Evolutionary conservation across 1,139 yeast species (phyloP).

Genomic region (Geotrichum fermentans): DNA sequence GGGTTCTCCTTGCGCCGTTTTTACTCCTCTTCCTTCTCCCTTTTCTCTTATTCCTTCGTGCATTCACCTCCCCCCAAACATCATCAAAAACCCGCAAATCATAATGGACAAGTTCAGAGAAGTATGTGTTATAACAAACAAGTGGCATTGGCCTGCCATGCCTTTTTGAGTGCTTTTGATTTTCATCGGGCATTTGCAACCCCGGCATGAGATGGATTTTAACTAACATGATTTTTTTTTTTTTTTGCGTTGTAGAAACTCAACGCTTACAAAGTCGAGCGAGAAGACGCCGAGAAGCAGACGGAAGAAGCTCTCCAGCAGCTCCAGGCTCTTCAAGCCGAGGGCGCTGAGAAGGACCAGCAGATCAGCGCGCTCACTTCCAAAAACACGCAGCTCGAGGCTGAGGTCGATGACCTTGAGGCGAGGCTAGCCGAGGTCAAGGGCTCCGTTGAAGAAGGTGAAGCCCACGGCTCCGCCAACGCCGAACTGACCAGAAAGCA

Average conservation of each 20-base stretch:
- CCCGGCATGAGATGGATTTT: neutral
- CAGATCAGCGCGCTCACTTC: constrained; percentile 89
- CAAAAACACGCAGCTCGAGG: constrained; percentile 86
- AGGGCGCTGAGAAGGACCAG: constrained; percentile 85
- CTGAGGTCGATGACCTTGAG: constrained; percentile 86
- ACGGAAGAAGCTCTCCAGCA: constrained; percentile 79
- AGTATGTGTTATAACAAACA: constrained; percentile 36
- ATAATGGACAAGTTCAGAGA: constrained; percentile 50
- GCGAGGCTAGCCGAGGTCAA: constrained; percentile 72
- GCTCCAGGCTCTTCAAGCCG: constrained; percentile 89
- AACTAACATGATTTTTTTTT: neutral
- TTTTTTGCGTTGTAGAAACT: constrained; percentile 54
- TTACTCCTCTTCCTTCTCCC: too few relatives aligned
- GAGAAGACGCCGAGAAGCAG: constrained; percentile 96
- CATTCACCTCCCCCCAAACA: neutral
- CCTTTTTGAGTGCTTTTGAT: too few relatives aligned
- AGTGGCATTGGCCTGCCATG: too few relatives aligned
- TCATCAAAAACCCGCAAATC: neutral
- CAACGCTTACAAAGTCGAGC: constrained; percentile 84
- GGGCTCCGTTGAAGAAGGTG: constrained; percentile 88
- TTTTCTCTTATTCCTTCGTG: neutral
- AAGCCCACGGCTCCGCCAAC: constrained; percentile 80
- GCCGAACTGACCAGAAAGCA: constrained; percentile 90
- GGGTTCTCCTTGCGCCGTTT: too few relatives aligned
- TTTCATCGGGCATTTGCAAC: too few relatives aligned